These are phyloP conservation scores for Mimosa pudica DNA, from an alignment of 306 rosid species.

Conservation along the genomic window DNA sequence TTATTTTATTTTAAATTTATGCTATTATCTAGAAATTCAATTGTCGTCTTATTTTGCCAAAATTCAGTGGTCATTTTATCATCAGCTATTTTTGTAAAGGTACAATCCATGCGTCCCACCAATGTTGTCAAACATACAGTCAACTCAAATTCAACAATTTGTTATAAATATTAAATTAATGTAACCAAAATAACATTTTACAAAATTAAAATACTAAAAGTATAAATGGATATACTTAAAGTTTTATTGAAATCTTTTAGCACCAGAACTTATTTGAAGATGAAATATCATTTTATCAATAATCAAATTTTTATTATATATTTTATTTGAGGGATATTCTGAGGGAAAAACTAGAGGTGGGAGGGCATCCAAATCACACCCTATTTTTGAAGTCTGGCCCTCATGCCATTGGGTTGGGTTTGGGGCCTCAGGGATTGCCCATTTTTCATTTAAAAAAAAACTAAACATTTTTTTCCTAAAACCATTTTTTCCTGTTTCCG, in stretches of 20 bases:
- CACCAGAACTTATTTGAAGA: not conserved
- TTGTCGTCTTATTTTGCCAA: not conserved
- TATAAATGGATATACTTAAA: not conserved
- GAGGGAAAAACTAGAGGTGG: too few relatives aligned
- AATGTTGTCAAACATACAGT: not conserved
- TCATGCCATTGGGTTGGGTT: too few relatives aligned
- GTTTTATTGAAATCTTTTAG: not conserved
- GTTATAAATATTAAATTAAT: not conserved
- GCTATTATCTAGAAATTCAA: too few relatives aligned
- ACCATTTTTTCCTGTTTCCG: too few relatives aligned
- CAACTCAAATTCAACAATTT: not conserved
- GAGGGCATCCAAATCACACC: too few relatives aligned
- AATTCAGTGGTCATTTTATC: not conserved
- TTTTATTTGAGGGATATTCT: too few relatives aligned
- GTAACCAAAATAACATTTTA: not conserved
- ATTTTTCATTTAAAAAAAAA: too few relatives aligned
- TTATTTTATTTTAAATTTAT: too few relatives aligned
- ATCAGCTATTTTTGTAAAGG: not conserved
- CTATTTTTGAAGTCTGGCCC: too few relatives aligned
- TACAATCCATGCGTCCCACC: not conserved
- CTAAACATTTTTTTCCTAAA: too few relatives aligned
- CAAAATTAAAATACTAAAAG: not conserved
- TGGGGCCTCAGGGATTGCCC: too few relatives aligned
- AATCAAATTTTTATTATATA: not conserved
- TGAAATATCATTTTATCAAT: not conserved